phyloP scores from a whole-genome alignment of 257 asterid genomes.

The Leonotis leonurus region DNA sequence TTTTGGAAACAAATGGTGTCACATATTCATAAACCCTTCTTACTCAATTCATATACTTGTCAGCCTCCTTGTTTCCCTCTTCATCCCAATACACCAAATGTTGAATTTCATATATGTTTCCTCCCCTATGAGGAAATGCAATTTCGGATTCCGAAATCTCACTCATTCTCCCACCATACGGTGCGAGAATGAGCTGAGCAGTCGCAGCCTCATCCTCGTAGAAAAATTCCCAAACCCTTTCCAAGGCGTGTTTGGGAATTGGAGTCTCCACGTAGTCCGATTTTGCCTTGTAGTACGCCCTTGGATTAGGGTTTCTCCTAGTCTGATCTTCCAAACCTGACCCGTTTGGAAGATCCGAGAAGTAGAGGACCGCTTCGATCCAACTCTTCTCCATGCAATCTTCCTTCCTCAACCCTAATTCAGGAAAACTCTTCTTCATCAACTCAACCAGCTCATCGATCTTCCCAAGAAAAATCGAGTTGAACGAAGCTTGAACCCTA shows the following conservation, averaged over 20 bases:
- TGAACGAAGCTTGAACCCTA: conserved; percentile 32
- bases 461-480: conserved; percentile 35
- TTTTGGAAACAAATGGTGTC: not conserved
- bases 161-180: not conserved
- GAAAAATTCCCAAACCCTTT: not conserved
- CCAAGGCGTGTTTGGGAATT: not conserved
- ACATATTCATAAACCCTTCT: not conserved
- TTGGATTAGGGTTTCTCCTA: not conserved
- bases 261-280: not conserved
- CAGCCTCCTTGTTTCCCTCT: not conserved
- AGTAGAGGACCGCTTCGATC: not conserved
- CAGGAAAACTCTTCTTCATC: conserved; percentile 38
- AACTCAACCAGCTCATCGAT: conserved; percentile 15
- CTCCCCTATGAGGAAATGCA: not conserved
- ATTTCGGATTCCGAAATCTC: not conserved
- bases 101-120: not conserved
- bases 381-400: not conserved
- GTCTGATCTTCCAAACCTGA: not conserved
- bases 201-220: not conserved
- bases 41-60: not conserved
- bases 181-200: not conserved
- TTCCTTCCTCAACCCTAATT: conserved; percentile 27
- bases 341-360: not conserved
- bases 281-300: not conserved
- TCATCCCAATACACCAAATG: not conserved